Evolutionary conservation across 2,329 filamentous ascomycete species (phyloP), one percentile per base, ranked within the genome.

Genomic region (Diaporthe ampelina): DNA sequence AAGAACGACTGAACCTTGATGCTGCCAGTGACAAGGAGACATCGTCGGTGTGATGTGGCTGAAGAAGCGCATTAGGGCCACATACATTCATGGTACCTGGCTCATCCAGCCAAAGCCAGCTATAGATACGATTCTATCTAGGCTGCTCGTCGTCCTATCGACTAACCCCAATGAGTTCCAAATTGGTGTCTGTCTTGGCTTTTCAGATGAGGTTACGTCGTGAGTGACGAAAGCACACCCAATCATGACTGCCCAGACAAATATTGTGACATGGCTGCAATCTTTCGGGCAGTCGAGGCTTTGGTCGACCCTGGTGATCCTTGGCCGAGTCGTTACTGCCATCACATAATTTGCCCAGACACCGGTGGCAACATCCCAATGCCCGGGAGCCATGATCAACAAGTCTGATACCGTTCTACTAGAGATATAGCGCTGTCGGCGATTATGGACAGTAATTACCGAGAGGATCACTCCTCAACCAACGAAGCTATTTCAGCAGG

Each of bases 181-280:
- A 4, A 3, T 32, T 15, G 29, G 19, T n/a, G 10, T 15, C 15
- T 57, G 26, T 32, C 13, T 40, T 40, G 10, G 3, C 37, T 13
- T 40, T 40, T 13, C 37, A 15, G 37, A 13, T 13, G 37, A 40
- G 11, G 13, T 15, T 40, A 13, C 37, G 37, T 11, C 37, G 37
- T 13, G 10, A 40, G 37, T 13, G 37, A 40, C 13, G 10, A 40
- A 13, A 11, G 37, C 37, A 15, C 37, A 13, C 11, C 10, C 13
- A 61, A 37, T 15, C 48, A 68, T n/a, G 32, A 68, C 21, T 68
- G 48, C 32, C 32, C 48, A 37, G 32, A 54, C 19, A n/a, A 56
- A 4, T 5, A 32, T 32, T 32, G 3, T 32, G 37, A 54, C 29
- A 54, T 21, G 11, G 10, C 50, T 17, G 37, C 19, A 9, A 29